Evolutionary conservation across 2,329 filamentous ascomycete genomes (phyloP), one percentile per base, ranked within the genome.

Genomic region (Didymella exigua): DNA sequence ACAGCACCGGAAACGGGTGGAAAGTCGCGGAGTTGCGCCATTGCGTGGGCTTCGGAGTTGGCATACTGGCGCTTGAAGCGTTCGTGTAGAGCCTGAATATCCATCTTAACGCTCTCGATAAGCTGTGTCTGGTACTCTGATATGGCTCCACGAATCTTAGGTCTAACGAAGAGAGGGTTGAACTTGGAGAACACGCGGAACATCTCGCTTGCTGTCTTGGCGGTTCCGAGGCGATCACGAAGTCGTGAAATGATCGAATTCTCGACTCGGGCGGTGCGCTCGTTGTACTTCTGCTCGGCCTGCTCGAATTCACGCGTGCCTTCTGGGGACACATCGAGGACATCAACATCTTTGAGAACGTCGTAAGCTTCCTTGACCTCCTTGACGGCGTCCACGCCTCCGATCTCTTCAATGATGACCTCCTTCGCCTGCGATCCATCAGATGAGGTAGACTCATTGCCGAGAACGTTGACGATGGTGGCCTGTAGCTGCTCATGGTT

Each of bases 111-210:
- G 66, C 96, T 96, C 68, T 97, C 93, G 74, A 99, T 96, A 29
- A 99, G 86, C 76, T 97, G 93, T 4, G 93, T 95, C 76, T 99
- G 95, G 73, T 99, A 99, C 77, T 99, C 93, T 37, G 92, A 90
- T 69, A 99, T 99, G 50, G 95, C 96, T 63, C 96, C 93, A 62
- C 95, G 89, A 77, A 99, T 98, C 82, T 99, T 99, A n/a, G 95
- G 95, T 56, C 95, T 87, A 52, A 99, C 93, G 66, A 99, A 96
- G 26, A 99, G 87, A 2, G 95, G 95, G 73, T 99, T 99, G 84
- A 99, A 99, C 74, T 98, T 98, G 48, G 95, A 98, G 75, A 99
- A 99, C 58, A 99, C 95, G 49, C 96, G 90, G 76, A 99, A 99
- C 95, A 99, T 99, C 77, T 99, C 96, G 72, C 96, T 98, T 34